Evolutionary conservation across 495 filamentous ascomycete species (phyloP).

Genomic region (Pseudevernia furfuracea): DNA sequence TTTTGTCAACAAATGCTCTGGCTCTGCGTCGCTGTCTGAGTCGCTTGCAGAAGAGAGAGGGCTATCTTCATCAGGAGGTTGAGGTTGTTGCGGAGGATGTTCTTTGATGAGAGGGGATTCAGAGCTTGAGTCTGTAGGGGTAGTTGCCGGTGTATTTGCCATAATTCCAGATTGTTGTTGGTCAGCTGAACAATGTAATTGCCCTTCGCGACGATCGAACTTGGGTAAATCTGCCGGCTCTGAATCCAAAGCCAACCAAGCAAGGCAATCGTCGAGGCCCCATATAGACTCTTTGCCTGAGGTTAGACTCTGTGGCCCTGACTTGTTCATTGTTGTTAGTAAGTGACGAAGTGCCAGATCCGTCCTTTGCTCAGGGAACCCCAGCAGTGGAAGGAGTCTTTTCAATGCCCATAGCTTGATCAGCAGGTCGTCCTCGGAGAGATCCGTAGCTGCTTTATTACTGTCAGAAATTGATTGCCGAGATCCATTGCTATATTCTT

Average conservation of each 20-base stretch:
- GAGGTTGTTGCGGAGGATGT: neutral
- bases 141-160: neutral
- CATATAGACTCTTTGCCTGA: slow-evolving; percentile 60
- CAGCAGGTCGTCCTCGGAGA: slow-evolving; percentile 62
- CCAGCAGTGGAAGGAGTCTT: slow-evolving; percentile 55
- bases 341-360: slow-evolving; percentile 59
- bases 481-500: slow-evolving; percentile 31
- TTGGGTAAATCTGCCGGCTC: slow-evolving; percentile 56
- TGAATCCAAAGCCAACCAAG: slow-evolving; percentile 75
- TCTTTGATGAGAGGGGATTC: neutral
- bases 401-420: slow-evolving; percentile 74
- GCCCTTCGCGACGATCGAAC: neutral
- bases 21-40: slow-evolving; percentile 24
- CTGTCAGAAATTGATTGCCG: slow-evolving; percentile 29
- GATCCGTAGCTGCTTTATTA: neutral
- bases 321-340: slow-evolving; percentile 42
- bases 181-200: neutral
- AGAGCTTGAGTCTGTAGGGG: neutral
- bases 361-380: slow-evolving; percentile 56
- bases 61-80: neutral
- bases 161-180: neutral
- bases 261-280: slow-evolving; percentile 78
- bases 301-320: slow-evolving; percentile 39
- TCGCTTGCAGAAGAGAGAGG: slow-evolving; percentile 17
- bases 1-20: slow-evolving; percentile 21